phyloP scores from a whole-genome alignment of 2,329 filamentous ascomycete species.

The Fusarium sp. region DNA sequence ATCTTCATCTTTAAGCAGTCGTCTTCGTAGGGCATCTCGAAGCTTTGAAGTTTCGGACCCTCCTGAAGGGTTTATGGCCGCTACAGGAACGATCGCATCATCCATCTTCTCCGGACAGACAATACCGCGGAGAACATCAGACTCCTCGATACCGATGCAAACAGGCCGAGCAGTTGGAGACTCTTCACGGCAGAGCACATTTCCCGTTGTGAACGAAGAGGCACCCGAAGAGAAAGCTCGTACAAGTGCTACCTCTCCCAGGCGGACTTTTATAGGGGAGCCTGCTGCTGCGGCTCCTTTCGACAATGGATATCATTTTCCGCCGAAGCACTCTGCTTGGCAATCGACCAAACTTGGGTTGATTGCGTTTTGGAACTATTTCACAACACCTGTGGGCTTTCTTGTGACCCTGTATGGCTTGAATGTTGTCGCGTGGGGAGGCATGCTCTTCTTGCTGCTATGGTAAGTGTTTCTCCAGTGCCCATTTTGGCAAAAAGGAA shows the following conservation, averaged over 20 bases:
- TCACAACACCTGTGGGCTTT: constrained; percentile 78
- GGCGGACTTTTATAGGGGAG: constrained; percentile 31
- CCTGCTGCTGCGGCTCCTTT: constrained; percentile 54
- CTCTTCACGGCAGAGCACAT: constrained; percentile 36
- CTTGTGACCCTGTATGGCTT: constrained; percentile 80
- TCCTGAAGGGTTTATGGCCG: constrained; percentile 59
- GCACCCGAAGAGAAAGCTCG: constrained; percentile 16
- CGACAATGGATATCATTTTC: constrained; percentile 73
- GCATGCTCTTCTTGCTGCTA: constrained; percentile 87
- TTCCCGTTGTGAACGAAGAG: constrained; percentile 37
- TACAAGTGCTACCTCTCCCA: constrained; percentile 6
- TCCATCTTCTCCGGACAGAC: constrained; percentile 47
- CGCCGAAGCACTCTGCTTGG: constrained; percentile 66
- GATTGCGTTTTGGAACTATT: constrained; percentile 74
- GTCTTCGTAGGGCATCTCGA: constrained; percentile 47
- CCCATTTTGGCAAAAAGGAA: background rate
- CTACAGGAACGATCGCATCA: constrained; percentile 57
- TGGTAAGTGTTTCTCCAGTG: constrained; percentile 62
- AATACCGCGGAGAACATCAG: constrained; percentile 28
- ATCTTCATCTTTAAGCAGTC: constrained; percentile 47
- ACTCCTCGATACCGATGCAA: constrained; percentile 30
- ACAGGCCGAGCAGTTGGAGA: constrained; percentile 35
- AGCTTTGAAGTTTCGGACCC: constrained; percentile 57
- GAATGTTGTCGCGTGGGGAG: constrained; percentile 88
- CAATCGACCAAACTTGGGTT: constrained; percentile 67